Percentiles rank a stretch among this genome's conserved stretches.
phyloP scores from a whole-genome alignment of 163 green algal species.

The Prototheca cutis region DNA sequence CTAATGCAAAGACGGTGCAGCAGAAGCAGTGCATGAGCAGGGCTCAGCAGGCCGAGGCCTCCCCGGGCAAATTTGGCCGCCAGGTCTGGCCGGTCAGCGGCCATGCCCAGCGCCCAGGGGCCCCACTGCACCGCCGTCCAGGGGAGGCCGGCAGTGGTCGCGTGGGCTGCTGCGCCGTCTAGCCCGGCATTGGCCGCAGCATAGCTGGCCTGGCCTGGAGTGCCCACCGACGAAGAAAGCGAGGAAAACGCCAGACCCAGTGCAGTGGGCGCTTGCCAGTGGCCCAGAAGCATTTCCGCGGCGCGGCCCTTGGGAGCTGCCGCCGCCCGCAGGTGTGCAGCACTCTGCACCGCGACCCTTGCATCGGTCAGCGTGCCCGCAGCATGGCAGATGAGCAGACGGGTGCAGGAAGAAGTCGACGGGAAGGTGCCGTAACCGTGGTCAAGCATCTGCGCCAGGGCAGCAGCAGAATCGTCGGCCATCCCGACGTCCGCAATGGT shows the following conservation, averaged over 20 bases:
- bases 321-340: conserved; percentile 14
- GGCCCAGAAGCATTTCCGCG: background rate
- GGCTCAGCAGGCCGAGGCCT: conserved; percentile 19
- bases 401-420: background rate
- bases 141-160: conserved; percentile 10
- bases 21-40: conserved; percentile 4
- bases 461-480: too few relatives aligned
- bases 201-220: conserved; percentile 75
- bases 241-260: conserved; percentile 1
- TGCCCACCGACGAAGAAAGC: conserved; percentile 22
- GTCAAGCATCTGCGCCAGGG: background rate
- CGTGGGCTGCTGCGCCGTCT: conserved; percentile 5
- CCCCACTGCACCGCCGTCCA: conserved; percentile 55
- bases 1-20: too few relatives aligned
- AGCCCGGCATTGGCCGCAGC: conserved; percentile 65
- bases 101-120: conserved; percentile 64
- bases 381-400: conserved; percentile 22
- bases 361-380: conserved; percentile 36
- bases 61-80: conserved; percentile 4
- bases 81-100: conserved; percentile 26
- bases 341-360: conserved; percentile 20
- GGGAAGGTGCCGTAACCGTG: background rate
- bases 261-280: background rate
- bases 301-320: conserved; percentile 40
- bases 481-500: too few relatives aligned